phyloP scores from a whole-genome alignment of 2,329 filamentous ascomycete genomes.

The Penicillium griseofulvum region DNA sequence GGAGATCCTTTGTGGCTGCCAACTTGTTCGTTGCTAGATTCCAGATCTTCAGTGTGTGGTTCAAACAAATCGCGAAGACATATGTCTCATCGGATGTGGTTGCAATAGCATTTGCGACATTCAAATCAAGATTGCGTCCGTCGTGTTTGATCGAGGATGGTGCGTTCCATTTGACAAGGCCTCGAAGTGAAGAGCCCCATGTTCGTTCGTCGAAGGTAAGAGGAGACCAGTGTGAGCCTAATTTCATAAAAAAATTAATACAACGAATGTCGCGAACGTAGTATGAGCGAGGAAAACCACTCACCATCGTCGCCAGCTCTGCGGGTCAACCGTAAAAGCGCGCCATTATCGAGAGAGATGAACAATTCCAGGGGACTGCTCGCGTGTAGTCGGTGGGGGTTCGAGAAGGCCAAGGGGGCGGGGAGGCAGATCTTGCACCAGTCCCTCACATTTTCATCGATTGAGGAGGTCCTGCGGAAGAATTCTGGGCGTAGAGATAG shows the following conservation, averaged over 20 bases:
- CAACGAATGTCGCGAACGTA: constrained; percentile 7
- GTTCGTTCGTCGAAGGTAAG: constrained; percentile 49
- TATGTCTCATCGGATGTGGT: constrained; percentile 48
- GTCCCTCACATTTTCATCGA: constrained; percentile 71
- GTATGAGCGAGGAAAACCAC: constrained; percentile 4
- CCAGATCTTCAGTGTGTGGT: constrained; percentile 88
- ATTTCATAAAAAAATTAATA: constrained; percentile 14
- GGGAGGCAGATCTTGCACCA: constrained; percentile 73
- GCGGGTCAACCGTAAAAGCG: constrained; percentile 65
- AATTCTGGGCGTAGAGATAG: constrained; percentile 79
- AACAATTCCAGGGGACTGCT: constrained; percentile 71
- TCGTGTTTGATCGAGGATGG: constrained; percentile 45
- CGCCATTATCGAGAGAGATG: constrained; percentile 58
- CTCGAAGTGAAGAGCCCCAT: constrained; percentile 50
- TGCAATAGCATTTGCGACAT: constrained; percentile 44
- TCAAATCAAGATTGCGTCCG: constrained; percentile 43
- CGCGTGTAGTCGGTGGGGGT: constrained; percentile 77
- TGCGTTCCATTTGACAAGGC: constrained; percentile 46
- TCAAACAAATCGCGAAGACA: constrained; percentile 78
- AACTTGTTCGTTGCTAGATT: constrained; percentile 78
- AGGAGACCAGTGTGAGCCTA: constrained; percentile 45
- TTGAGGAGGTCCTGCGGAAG: constrained; percentile 67
- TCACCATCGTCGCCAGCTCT: constrained; percentile 53
- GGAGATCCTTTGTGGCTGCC: constrained; percentile 71
- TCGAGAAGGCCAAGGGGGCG: constrained; percentile 71